Conservation (phyloP, 495 filamentous ascomycete genomes). For the Lophiostoma macrostomum region DNA sequence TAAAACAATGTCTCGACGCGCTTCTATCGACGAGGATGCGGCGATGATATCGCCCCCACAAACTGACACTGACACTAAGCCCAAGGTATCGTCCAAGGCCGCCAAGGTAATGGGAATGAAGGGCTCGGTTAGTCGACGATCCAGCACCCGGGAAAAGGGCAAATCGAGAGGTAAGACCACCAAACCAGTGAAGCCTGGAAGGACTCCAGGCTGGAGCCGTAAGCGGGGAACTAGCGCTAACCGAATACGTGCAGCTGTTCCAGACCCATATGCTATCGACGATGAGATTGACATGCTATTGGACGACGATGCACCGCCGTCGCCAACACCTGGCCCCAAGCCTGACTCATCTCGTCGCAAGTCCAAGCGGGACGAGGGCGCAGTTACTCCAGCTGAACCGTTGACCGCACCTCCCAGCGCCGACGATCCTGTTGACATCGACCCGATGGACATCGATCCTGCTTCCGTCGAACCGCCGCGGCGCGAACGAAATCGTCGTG, state of each 20-base stretch:
- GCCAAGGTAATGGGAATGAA: slow-evolving; percentile 59
- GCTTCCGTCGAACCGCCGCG: slow-evolving; percentile 8
- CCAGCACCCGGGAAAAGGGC: slow-evolving; percentile 37
- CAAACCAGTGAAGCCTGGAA: neutral
- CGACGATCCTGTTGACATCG: slow-evolving; percentile 31
- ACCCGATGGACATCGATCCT: slow-evolving; percentile 26
- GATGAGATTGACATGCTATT: slow-evolving; percentile 56
- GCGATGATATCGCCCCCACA: slow-evolving; percentile 52
- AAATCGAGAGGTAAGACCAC: slow-evolving; percentile 37
- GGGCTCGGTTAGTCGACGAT: slow-evolving; percentile 20
- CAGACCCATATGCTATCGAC: slow-evolving; percentile 59
- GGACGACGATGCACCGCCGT: slow-evolving; percentile 36
- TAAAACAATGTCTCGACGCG: slow-evolving; percentile 37
- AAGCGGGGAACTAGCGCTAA: slow-evolving; percentile 25
- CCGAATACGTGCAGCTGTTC: slow-evolving; percentile 40
- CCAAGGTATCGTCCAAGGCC: slow-evolving; percentile 53
- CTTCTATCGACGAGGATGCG: slow-evolving; percentile 51
- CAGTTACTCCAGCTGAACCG: slow-evolving; percentile 23
- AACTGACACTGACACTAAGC: slow-evolving; percentile 45
- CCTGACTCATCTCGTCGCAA: slow-evolving; percentile 25
- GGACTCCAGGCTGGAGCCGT: slow-evolving; percentile 3
- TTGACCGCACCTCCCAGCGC: slow-evolving; percentile 34
- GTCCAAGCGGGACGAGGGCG: slow-evolving; percentile 29
- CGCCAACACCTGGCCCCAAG: slow-evolving; percentile 25
- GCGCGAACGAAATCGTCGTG: slow-evolving; percentile 25